Base-by-base conservation (phyloP, 768 basidiomycete species). In the Mycena chlorophos region DNA sequence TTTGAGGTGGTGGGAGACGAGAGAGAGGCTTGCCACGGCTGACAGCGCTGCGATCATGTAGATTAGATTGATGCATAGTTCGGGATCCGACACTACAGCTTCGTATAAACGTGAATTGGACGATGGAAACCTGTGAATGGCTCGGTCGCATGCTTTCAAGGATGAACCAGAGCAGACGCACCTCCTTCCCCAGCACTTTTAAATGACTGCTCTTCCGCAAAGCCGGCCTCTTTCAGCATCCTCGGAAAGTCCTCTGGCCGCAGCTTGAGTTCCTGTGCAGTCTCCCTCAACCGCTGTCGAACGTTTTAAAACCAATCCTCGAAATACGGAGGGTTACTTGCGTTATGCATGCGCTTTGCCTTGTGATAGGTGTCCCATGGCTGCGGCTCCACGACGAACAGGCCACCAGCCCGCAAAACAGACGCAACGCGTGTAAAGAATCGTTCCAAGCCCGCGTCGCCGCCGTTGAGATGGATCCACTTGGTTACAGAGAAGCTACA, bases 381-480 rank as follows among this genome's bases (percentile, higher is more conserved):
- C 65, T 97, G 94, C 0, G 91, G 86, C 66, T 97, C 94, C 2
- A 97, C 73, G 1, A 95, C 65, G 52, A 95, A 87, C 1, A 69
- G 74, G 3, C 91, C 91, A 0, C 83, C 86, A 0, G 78, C 71
- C n/a, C 70, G 73, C 16, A 97, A 75, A 2, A 81, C 78, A 25
- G 68, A 64, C 59, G 83, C 72, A 0, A 86, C 82, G 38, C 84
- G 81, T 2, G 66, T 71, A 64, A 96, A 95, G 69, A 94, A 91
- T 0, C 60, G 55, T 30, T 68, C 61, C n/a, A 96, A 63, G 0
- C 85, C 93, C 1, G 80, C 80, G 64, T 97, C 94, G 10, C 89
- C 88, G 12, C 77, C 75, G 60, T 94, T 86, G 10, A 96, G 75
- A 69, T 96, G 94, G 27, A 95, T 91, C 94, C 94, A 96, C 71